These are phyloP conservation scores for Rehmannia glutinosa DNA, from an alignment of 257 asterid genomes.

Conservation along the genomic window DNA sequence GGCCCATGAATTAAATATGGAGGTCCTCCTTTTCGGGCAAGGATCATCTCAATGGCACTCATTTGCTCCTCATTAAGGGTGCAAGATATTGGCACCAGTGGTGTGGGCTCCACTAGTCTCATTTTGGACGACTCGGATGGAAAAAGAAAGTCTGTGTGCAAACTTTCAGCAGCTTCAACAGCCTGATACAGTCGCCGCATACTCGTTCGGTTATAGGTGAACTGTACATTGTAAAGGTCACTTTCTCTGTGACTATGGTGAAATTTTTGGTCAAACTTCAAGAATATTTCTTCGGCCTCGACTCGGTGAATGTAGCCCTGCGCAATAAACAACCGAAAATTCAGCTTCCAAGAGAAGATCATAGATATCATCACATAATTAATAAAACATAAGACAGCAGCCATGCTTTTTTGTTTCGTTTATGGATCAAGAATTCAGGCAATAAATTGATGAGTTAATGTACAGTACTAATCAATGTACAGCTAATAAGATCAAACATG, in stretches of 20 bases:
- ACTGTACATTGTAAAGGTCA: slow-evolving; percentile 64
- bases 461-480: neutral
- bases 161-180: slow-evolving; percentile 58
- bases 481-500: neutral
- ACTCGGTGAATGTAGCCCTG: slow-evolving; percentile 86
- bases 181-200: slow-evolving; percentile 81
- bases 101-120: slow-evolving; percentile 26
- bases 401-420: neutral
- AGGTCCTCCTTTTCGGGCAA: slow-evolving; percentile 68
- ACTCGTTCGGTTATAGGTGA: slow-evolving; percentile 50
- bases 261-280: slow-evolving; percentile 55
- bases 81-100: slow-evolving; percentile 49
- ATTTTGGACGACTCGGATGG: slow-evolving; percentile 36
- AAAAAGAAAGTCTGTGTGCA: slow-evolving; percentile 54
- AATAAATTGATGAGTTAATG: neutral
- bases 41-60: slow-evolving; percentile 62
- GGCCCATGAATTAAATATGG: slow-evolving; percentile 94
- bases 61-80: slow-evolving; percentile 65
- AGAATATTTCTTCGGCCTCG: slow-evolving; percentile 72
- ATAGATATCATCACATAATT: too few species aligned
- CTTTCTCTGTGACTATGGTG: slow-evolving; percentile 48
- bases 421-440: neutral
- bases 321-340: slow-evolving; percentile 13
- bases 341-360: slow-evolving; percentile 10
- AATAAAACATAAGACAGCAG: neutral